Percentiles rank a stretch among this genome's conserved stretches.
phyloP scores from a whole-genome alignment of 1,139 yeast genomes.

The Scheffersomyces parashehatae region DNA sequence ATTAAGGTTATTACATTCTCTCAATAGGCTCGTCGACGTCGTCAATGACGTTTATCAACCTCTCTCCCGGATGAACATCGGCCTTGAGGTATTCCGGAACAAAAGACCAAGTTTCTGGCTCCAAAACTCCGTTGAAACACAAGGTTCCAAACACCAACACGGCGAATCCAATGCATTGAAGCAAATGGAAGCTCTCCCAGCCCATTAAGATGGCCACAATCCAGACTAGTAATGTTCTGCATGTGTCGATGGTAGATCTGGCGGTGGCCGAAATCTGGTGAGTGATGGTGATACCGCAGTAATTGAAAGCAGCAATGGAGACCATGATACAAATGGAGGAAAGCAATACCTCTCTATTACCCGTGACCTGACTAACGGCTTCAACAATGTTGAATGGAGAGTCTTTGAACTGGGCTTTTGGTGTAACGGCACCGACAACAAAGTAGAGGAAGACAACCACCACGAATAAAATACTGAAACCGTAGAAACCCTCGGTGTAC shows the following conservation, averaged over 20 bases:
- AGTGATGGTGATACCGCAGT: conserved; percentile 72
- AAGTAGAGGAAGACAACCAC: conserved; percentile 47
- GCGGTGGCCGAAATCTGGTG: conserved; percentile 71
- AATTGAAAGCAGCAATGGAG: conserved; percentile 72
- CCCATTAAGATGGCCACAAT: conserved; percentile 69
- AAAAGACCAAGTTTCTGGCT: conserved; percentile 45
- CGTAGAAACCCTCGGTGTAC: conserved; percentile 75
- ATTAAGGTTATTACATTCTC: background rate
- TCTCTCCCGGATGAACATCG: conserved; percentile 6
- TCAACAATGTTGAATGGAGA: conserved; percentile 60
- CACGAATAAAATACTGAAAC: conserved; percentile 46
- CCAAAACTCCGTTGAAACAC: conserved; percentile 69
- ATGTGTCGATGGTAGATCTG: conserved; percentile 77
- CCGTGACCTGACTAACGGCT: conserved; percentile 52
- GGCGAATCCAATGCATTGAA: conserved; percentile 67
- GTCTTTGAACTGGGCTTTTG: conserved; percentile 33
- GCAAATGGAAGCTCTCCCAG: conserved; percentile 67
- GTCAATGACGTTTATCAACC: conserved; percentile 34
- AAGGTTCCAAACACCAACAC: conserved; percentile 72
- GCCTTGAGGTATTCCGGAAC: conserved; percentile 47
- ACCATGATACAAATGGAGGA: conserved; percentile 68
- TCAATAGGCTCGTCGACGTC: conserved; percentile 18
- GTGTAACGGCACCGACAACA: conserved; percentile 34
- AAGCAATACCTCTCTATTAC: conserved; percentile 40
- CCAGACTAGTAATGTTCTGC: conserved; percentile 79